Percentiles rank a stretch among this genome's conserved stretches.
phyloP scores from a whole-genome alignment of 2,329 filamentous ascomycete genomes.

The Leptographium wingfieldii region DNA sequence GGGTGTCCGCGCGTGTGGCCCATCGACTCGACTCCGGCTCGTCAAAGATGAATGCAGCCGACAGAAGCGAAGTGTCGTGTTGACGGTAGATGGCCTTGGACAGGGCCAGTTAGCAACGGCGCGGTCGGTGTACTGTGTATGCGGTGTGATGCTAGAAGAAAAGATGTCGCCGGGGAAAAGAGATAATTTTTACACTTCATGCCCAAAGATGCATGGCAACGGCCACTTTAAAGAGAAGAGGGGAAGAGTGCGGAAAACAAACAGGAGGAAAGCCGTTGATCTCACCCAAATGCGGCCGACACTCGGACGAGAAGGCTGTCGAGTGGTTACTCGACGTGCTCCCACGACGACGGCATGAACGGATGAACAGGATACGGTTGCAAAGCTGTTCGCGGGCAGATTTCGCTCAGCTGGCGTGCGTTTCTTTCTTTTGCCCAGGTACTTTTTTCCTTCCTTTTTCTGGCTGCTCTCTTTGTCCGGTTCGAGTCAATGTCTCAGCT shows the following conservation, averaged over 20 bases:
- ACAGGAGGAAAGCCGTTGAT: not conserved
- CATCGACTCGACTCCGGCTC: not conserved
- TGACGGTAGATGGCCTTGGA: not conserved
- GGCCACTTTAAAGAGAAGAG: not conserved
- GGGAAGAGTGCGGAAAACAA: not conserved
- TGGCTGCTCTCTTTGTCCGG: not conserved
- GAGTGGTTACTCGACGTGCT: slow-evolving; percentile 1
- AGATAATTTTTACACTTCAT: not conserved
- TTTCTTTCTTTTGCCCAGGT: not conserved
- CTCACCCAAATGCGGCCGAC: not conserved
- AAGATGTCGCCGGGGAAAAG: not conserved
- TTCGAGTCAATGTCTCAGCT: slow-evolving; percentile 5
- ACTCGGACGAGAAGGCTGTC: not conserved
- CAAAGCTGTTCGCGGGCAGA: not conserved
- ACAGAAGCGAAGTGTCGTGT: not conserved
- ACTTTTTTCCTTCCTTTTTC: not conserved
- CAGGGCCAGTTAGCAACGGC: not conserved
- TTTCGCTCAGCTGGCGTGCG: not conserved
- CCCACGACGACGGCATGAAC: not conserved
- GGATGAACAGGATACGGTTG: not conserved
- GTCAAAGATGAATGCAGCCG: not conserved
- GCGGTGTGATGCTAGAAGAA: not conserved
- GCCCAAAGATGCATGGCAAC: not conserved
- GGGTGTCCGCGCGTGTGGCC: not conserved
- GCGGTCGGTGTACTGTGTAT: not conserved